phyloP scores from a whole-genome alignment of 176 grass and related monocot species.

The Musa itinerans region DNA sequence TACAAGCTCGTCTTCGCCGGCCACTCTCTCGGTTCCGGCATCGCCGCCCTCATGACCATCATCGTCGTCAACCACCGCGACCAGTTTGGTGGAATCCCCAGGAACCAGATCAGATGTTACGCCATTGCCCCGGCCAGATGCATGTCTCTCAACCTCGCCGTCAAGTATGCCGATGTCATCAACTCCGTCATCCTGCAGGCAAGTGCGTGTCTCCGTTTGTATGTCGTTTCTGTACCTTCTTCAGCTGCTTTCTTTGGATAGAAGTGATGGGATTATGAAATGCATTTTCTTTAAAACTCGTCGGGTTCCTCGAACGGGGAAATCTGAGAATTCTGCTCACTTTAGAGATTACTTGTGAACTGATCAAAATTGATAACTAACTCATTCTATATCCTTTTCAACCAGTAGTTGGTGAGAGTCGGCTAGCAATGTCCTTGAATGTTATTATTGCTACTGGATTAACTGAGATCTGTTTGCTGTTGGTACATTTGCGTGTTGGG shows the following conservation, averaged over 20 bases:
- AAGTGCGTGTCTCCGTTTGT: neutral
- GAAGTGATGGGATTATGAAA: neutral
- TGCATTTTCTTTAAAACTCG: neutral
- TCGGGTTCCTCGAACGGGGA: neutral
- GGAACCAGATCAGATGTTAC: constrained; percentile 61
- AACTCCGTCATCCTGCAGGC: constrained; percentile 90
- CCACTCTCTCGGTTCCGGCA: constrained; percentile 90
- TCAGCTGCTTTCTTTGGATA: neutral
- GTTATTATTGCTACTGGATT: neutral
- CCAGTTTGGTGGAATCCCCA: constrained; percentile 48
- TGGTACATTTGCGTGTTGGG: neutral
- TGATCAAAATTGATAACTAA: neutral
- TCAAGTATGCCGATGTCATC: constrained; percentile 96
- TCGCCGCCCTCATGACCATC: constrained; percentile 74
- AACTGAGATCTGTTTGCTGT: neutral
- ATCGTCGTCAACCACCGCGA: constrained; percentile 65
- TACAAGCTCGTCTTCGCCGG: constrained; percentile 74
- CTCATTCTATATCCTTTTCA: neutral
- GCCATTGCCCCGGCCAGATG: constrained; percentile 74
- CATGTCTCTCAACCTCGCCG: constrained; percentile 96
- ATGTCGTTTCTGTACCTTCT: neutral
- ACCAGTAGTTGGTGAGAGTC: neutral
- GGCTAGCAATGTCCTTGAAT: neutral
- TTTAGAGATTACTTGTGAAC: neutral
- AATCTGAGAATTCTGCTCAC: neutral